Base-by-base conservation (phyloP, 192 early-diverging fungal genomes). In the Linderina pennispora region DNA sequence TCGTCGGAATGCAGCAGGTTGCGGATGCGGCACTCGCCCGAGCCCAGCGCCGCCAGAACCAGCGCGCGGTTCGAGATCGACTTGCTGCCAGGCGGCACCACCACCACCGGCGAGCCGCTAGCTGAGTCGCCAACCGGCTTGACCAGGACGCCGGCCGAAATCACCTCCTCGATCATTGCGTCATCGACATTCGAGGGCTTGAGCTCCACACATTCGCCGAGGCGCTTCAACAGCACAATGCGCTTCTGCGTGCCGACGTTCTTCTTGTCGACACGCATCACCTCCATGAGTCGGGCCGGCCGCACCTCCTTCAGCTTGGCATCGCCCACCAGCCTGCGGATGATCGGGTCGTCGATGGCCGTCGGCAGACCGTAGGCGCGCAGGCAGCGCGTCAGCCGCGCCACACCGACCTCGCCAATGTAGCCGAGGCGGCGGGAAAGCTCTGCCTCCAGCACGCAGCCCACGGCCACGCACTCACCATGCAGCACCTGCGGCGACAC, bases 21-120 rank as follows among this genome's bases (percentile, higher is more conserved):
- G 40, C 79, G 79, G 51, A 99, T 54, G 18, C 87, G 79, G 61
- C 87, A 90, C 23, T 72, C 73, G 26, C 94, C 96, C 4, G 62
- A 40, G 13, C 87, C 96, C 23, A 99, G 62, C 19, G 96, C 89
- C 23, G 94, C 92, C 38, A 99, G 61, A 34, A 92, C 75, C 36
- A 99, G 74, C 15, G 91, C 94, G 49, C 96, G 84, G 79, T 99
- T 98, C 14, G 94, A 97, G 39, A 99, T 91, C 26, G 92, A 96
- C 72, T 99, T 99, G 45, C 91, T 94, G 3, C 94, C 94, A 4
- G 94, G 92, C 20, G 92, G 67, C 18, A 69, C 60, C 10, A 92
- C 76, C 1, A 72, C 53, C 14, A 62, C 50, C 15, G 56, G 43
- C 1, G 50, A 45, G 11, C 36, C 38, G 9, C n/a, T 34, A 1